phyloP scores from a whole-genome alignment of 2,329 filamentous ascomycete genomes.

The Thelonectria blattea region DNA sequence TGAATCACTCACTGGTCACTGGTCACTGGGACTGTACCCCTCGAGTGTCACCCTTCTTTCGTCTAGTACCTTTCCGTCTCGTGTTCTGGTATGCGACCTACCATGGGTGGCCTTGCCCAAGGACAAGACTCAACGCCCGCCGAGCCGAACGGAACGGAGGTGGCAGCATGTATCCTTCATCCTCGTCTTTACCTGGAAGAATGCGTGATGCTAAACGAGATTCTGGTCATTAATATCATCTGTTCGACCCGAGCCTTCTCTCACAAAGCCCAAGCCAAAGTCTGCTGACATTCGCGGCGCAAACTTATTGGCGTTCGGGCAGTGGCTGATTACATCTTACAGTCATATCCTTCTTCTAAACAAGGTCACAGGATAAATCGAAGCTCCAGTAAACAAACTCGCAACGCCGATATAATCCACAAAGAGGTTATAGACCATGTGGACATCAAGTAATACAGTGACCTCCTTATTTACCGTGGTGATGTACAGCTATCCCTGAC shows the following conservation, averaged over 20 bases:
- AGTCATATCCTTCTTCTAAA: background rate
- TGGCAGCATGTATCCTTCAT: background rate
- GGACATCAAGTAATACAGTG: background rate
- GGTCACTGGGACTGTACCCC: background rate
- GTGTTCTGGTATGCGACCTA: background rate
- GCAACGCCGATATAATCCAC: too few species aligned
- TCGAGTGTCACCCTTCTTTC: too few species aligned
- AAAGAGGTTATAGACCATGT: background rate
- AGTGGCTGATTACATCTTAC: background rate
- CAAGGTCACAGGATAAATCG: background rate
- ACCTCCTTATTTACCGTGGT: background rate
- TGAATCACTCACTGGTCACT: background rate
- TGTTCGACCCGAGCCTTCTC: background rate
- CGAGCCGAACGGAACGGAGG: background rate
- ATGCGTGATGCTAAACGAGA: too few species aligned
- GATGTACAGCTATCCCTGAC: background rate
- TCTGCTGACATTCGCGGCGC: too few species aligned
- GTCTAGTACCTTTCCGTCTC: background rate
- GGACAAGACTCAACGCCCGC: background rate
- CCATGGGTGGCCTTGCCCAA: background rate
- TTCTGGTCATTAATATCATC: background rate
- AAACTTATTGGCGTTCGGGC: too few species aligned
- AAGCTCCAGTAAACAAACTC: background rate
- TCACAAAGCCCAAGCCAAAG: background rate
- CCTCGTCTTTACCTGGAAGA: background rate